Evolutionary conservation across 306 rosid species (phyloP), one percentile per base, ranked within the genome.

Genomic region (Cicer cuneatum): DNA sequence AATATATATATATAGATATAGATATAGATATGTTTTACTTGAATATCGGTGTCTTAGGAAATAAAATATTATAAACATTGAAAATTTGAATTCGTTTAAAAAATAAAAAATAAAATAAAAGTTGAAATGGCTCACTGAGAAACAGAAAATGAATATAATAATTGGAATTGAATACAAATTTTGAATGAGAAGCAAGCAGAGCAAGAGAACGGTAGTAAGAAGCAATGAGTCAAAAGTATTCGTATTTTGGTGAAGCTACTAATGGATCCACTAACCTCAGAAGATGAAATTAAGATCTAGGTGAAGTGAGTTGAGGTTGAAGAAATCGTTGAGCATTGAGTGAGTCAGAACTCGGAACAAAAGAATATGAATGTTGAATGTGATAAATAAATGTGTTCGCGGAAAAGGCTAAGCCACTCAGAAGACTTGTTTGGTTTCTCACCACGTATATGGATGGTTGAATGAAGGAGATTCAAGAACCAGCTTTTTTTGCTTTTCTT

Each of bases 241-340:
- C 11, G 29, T 48, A 35, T 21, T 48, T n/a, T 47, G 21, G 66
- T 51, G 3, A 59, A 70, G 78, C 69, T 35, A 85, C 69, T 35
- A 85, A 87, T 86, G 39, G 86, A 86, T 83, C 85, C 74, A 77
- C 97, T 83, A 48, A 89, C 97, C 95, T 81, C 64, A 60, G 62
- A 49, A 7, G 80, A 11, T 1, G 58, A 45, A 6, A 81, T 35
- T 60, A 87, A 79, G 88, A 84, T 75, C 80, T 87, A 57, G 77
- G 33, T 75, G 66, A 71, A 81, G 4, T 69, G 71, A 63, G 80
- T 57, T 33, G 1, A 21, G 38, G 56, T 16, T 35, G 73, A 59
- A 38, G 16, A 29, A 68, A 35, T 57, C 39, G 77, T 40, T 18
- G 66, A 80, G 72, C 66, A 62, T 68, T 37, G 73, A 66, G 46